Percentiles rank a stretch among this genome's conserved stretches.
Evolutionary conservation across 2,329 filamentous ascomycete genomes (phyloP).

Genomic region (Ascosphaera acerosa): DNA sequence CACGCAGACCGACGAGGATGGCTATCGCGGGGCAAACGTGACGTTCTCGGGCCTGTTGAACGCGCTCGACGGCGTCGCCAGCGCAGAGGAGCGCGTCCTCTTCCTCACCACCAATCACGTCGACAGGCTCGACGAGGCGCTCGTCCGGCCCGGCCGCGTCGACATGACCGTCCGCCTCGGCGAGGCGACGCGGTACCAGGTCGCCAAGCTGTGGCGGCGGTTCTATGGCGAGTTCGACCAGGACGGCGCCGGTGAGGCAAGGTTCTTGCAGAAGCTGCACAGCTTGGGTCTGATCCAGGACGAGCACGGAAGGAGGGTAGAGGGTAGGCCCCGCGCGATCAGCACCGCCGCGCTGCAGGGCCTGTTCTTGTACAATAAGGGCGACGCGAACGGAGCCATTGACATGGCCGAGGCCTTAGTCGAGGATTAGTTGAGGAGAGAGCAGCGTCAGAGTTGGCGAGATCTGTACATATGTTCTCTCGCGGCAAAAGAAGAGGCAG

Average conservation of each 20-base stretch:
- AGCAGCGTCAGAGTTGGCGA: constrained; percentile 1
- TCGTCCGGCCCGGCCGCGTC: constrained; percentile 75
- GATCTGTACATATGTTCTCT: constrained; percentile 1
- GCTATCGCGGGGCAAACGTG: constrained; percentile 66
- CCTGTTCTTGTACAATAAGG: constrained; percentile 87
- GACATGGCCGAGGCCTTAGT: constrained; percentile 36
- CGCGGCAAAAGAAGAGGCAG: no score
- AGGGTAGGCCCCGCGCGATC: constrained; percentile 25
- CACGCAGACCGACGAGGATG: constrained; percentile 44
- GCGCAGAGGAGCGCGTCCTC: constrained; percentile 76
- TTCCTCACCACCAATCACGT: constrained; percentile 92
- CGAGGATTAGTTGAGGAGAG: no score
- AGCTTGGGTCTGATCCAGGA: constrained; percentile 44
- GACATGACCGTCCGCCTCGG: constrained; percentile 84
- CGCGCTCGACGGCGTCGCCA: constrained; percentile 72
- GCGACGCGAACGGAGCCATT: constrained; percentile 67
- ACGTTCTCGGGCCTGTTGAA: constrained; percentile 84
- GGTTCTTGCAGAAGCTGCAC: constrained; percentile 46
- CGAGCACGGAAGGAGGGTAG: constrained; percentile 23
- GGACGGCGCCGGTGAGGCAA: constrained; percentile 33
- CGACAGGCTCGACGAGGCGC: constrained; percentile 63
- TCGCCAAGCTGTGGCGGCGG: constrained; percentile 68
- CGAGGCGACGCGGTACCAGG: constrained; percentile 66
- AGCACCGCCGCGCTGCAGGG: constrained; percentile 88
- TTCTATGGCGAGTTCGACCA: constrained; percentile 71